These are phyloP conservation scores for Crucihimalaya himalaica DNA, from an alignment of 345 rosid species.

Conservation along the genomic window DNA sequence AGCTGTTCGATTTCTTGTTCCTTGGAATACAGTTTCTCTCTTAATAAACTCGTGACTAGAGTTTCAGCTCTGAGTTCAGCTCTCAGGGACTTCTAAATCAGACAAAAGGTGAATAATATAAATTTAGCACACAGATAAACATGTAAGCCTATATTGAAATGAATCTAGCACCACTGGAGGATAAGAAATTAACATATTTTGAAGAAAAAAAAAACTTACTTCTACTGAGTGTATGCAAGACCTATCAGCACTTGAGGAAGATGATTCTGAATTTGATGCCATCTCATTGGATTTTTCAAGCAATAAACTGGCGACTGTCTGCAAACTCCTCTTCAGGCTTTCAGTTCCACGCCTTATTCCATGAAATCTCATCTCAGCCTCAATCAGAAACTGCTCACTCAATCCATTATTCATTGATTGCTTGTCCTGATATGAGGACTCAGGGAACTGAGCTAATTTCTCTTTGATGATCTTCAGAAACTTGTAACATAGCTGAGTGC, in stretches of 20 bases:
- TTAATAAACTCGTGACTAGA: conserved; percentile 64
- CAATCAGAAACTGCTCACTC: conserved; percentile 73
- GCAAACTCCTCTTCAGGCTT: conserved; percentile 73
- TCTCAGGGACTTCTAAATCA: conserved; percentile 53
- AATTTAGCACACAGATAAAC: conserved; percentile 23
- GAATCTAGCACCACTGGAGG: not conserved
- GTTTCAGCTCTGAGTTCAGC: conserved; percentile 77
- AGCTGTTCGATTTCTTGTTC: conserved; percentile 84
- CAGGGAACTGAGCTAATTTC: conserved; percentile 43
- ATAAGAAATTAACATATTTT: conserved; percentile 10
- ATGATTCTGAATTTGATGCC: conserved; percentile 42
- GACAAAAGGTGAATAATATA: conserved; percentile 22
- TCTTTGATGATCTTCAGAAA: conserved; percentile 61
- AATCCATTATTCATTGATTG: conserved; percentile 41
- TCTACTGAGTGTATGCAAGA: conserved; percentile 45
- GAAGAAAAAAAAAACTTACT: conserved; percentile 45
- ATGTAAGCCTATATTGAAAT: not conserved
- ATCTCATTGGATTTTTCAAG: conserved; percentile 62
- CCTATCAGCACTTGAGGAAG: conserved; percentile 17
- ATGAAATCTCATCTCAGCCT: conserved; percentile 69
- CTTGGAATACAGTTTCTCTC: conserved; percentile 81
- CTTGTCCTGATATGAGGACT: too few species aligned
- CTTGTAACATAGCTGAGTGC: conserved; percentile 58
- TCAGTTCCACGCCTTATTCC: conserved; percentile 70
- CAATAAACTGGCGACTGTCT: conserved; percentile 59